Evolutionary conservation across 495 filamentous ascomycete genomes (phyloP).

Genomic region (Talaromyces ruber): DNA sequence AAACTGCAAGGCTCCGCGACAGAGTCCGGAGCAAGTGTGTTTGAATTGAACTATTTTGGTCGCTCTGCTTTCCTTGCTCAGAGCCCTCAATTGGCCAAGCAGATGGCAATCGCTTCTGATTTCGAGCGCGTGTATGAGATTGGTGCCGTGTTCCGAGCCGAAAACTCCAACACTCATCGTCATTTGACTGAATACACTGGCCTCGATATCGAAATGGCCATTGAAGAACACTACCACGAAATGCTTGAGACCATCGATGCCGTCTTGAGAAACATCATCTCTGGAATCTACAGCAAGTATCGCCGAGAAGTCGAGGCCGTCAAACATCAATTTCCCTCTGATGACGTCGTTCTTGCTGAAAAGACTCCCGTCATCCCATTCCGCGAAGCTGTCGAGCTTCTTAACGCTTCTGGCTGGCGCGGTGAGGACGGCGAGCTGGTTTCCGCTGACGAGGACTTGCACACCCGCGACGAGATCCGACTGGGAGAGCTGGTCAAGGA

Average conservation of each 20-base stretch:
- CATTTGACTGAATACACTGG: constrained; percentile 96
- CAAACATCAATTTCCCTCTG: constrained; percentile 56
- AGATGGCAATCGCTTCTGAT: constrained; percentile 85
- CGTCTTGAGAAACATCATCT: constrained; percentile 76
- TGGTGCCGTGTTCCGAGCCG: constrained; percentile 83
- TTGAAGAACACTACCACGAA: constrained; percentile 83
- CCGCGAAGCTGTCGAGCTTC: constrained; percentile 65
- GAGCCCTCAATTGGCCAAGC: constrained; percentile 90
- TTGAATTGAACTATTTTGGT: constrained; percentile 79
- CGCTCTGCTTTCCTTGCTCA: constrained; percentile 78
- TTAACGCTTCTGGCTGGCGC: constrained; percentile 73
- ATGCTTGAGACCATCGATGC: constrained; percentile 67
- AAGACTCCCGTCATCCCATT: constrained; percentile 77
- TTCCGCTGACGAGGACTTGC: constrained; percentile 65
- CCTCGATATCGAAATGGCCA: constrained; percentile 93
- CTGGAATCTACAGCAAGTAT: constrained; percentile 55
- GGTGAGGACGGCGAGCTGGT: constrained; percentile 65
- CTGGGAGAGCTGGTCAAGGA: constrained; percentile 76
- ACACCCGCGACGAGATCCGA: constrained; percentile 79
- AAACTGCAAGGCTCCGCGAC: constrained; percentile 82
- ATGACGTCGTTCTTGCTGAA: constrained; percentile 70
- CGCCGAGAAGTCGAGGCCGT: constrained; percentile 61
- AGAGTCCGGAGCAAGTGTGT: constrained; percentile 88
- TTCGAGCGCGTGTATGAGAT: constrained; percentile 84
- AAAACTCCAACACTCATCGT: constrained; percentile 90